Conservation (phyloP, 2,329 filamentous ascomycete species). For the Volutella citrinella region DNA sequence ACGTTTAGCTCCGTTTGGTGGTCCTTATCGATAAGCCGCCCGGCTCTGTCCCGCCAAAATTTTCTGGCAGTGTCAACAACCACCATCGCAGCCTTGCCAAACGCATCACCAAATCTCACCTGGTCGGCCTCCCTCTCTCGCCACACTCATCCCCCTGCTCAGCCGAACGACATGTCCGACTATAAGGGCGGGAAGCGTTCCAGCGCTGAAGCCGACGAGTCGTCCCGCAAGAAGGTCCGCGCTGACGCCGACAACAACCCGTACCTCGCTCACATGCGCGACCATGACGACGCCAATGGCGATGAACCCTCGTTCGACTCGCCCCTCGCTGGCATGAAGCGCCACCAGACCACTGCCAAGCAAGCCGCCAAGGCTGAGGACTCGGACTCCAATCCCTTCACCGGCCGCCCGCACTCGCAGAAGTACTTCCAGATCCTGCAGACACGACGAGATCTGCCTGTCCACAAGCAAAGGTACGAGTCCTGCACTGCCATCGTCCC, state of each 20-base stretch:
- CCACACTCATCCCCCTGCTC: no score
- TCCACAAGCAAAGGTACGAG: slow-evolving; percentile 81
- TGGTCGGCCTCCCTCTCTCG: slow-evolving; percentile 3
- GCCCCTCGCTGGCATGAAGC: slow-evolving; percentile 64
- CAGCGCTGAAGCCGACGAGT: slow-evolving; percentile 41
- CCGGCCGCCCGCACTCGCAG: slow-evolving; percentile 68
- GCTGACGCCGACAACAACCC: slow-evolving; percentile 58
- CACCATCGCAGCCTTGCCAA: slow-evolving; percentile 24
- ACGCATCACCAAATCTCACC: slow-evolving; percentile 9
- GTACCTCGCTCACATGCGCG: slow-evolving; percentile 88
- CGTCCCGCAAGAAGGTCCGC: slow-evolving; percentile 42
- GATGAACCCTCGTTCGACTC: slow-evolving; percentile 37
- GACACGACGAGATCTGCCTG: slow-evolving; percentile 79
- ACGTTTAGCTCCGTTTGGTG: no score
- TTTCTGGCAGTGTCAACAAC: slow-evolving; percentile 21
- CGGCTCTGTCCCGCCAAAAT: slow-evolving; percentile 25
- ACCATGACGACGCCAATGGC: slow-evolving; percentile 43
- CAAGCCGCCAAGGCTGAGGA: slow-evolving; percentile 75
- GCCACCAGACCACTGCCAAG: slow-evolving; percentile 76
- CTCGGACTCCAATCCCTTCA: slow-evolving; percentile 83
- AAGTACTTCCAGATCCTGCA: slow-evolving; percentile 90
- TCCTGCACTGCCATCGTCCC: no score
- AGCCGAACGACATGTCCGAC: slow-evolving; percentile 43
- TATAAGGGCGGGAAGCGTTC: slow-evolving; percentile 39
- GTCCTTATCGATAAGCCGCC: slow-evolving; percentile 33